Evolutionary conservation across 2,329 filamentous ascomycete species (phyloP), one percentile per base, ranked within the genome.

Genomic region (Seiridium cupressi): DNA sequence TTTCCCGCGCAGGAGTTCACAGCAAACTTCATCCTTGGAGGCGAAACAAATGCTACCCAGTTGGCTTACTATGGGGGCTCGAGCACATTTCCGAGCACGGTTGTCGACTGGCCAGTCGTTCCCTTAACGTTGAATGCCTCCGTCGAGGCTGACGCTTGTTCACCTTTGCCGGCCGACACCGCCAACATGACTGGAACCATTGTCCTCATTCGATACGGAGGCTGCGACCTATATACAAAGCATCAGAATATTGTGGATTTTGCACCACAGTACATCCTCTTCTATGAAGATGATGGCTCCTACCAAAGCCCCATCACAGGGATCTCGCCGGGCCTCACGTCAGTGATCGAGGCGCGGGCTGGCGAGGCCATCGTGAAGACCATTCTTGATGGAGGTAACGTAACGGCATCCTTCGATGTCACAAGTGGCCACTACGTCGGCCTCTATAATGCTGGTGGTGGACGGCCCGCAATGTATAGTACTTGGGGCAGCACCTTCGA

Each of bases 401-500:
- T 74, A 9, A 73, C 71, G 1, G 72, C 68, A 18, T 63, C 63
- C 5, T 68, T 68, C 42, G 44, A 65, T 40, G 56, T 65, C 18
- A 58, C 64, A 10, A 63, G 62, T 7, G 55, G 56, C 18, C 61
- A 67, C 42, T 67, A 66, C 46, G 64, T 66, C 10, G 65, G 64
- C 1, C 44, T 68, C 32, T 62, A 62, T 40, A 65, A 67, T 38
- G 57, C 66, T 8, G 66, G 63, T 18, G 49, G 49, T 11, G 67
- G 66, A 9, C 61, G 61, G 6, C 66, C 67, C 6, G 62, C 63
- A 3, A 31, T 47, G 6, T 79, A 70, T 57, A 76, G 72, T 35
- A 74, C 74, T 11, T 79, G 76, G 76, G 77, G 77, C 11, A 74
- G 76, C 5, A 75, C 70, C 3, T 78, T 74, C 65, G 76, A 79